Evolutionary conservation across 768 basidiomycete species (phyloP).

Genomic region (Lactifluus echinatus): DNA sequence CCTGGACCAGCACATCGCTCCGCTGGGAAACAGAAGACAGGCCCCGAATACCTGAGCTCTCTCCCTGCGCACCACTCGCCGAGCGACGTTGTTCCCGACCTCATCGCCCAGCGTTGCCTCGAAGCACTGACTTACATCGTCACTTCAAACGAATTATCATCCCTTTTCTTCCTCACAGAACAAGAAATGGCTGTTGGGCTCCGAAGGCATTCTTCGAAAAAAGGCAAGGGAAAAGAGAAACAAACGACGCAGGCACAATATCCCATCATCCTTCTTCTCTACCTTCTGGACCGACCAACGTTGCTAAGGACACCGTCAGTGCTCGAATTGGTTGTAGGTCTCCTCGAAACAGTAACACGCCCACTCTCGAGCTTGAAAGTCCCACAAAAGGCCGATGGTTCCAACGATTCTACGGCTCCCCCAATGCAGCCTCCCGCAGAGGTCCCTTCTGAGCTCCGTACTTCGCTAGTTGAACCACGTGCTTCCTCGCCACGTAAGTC

Average conservation of each 20-base stretch:
- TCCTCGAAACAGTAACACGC: slow-evolving; percentile 83
- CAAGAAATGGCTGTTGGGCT: slow-evolving; percentile 83
- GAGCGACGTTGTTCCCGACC: slow-evolving; percentile 80
- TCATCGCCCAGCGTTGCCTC: slow-evolving; percentile 89
- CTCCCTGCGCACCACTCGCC: slow-evolving; percentile 44
- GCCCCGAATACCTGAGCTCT: slow-evolving; percentile 43
- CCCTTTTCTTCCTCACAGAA: slow-evolving; percentile 92
- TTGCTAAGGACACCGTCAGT: slow-evolving; percentile 82
- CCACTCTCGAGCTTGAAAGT: slow-evolving; percentile 65
- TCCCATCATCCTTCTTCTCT: slow-evolving; percentile 83
- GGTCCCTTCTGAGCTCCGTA: slow-evolving; percentile 12
- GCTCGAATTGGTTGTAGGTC: slow-evolving; percentile 85
- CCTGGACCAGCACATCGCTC: slow-evolving; percentile 35
- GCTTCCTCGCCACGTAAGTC: slow-evolving; percentile 9
- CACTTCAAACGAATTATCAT: slow-evolving; percentile 70
- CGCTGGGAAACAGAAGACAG: slow-evolving; percentile 61
- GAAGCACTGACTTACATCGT: slow-evolving; percentile 89
- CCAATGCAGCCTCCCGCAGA: not conserved
- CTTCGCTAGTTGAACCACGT: not conserved
- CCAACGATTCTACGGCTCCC: not conserved
- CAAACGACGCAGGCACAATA: slow-evolving; percentile 73
- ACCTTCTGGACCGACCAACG: slow-evolving; percentile 78
- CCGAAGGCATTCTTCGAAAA: slow-evolving; percentile 58
- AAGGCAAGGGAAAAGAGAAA: slow-evolving; percentile 95
- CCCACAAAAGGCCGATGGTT: slow-evolving; percentile 28